These are phyloP conservation scores for Naganishia friedmannii DNA, from an alignment of 768 basidiomycete species.

Conservation along the genomic window DNA sequence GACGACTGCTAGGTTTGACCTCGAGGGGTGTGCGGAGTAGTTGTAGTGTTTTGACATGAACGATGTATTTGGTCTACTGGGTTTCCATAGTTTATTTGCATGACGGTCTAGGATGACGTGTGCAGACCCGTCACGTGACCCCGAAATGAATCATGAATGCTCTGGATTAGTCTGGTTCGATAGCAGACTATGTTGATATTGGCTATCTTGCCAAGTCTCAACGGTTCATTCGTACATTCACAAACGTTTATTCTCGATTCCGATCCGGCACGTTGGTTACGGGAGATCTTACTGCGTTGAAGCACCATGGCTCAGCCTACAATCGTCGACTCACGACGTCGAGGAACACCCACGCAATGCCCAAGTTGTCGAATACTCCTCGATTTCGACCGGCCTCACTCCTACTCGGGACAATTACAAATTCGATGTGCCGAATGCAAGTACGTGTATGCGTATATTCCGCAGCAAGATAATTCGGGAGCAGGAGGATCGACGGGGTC, in stretches of 20 bases:
- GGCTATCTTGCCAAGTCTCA: background rate
- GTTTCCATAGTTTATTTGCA: background rate
- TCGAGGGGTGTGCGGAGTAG: background rate
- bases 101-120: background rate
- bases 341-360: constrained; percentile 48
- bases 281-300: background rate
- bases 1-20: background rate
- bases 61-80: background rate
- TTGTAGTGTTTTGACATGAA: background rate
- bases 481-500: constrained; percentile 11
- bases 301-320: constrained; percentile 36
- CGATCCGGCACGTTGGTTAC: background rate
- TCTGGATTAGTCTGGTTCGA: background rate
- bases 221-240: background rate
- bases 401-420: constrained; percentile 46
- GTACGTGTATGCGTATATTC: constrained; percentile 29
- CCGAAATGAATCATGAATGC: background rate
- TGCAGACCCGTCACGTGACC: background rate
- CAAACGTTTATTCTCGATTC: background rate
- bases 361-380: constrained; percentile 44
- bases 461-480: constrained; percentile 3
- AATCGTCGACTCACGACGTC: constrained; percentile 47
- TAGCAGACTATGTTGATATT: background rate
- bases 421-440: constrained; percentile 45
- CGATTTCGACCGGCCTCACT: constrained; percentile 48